Conservation (phyloP, 768 basidiomycete genomes). For the Lanmaoa pseudosensibilis region DNA sequence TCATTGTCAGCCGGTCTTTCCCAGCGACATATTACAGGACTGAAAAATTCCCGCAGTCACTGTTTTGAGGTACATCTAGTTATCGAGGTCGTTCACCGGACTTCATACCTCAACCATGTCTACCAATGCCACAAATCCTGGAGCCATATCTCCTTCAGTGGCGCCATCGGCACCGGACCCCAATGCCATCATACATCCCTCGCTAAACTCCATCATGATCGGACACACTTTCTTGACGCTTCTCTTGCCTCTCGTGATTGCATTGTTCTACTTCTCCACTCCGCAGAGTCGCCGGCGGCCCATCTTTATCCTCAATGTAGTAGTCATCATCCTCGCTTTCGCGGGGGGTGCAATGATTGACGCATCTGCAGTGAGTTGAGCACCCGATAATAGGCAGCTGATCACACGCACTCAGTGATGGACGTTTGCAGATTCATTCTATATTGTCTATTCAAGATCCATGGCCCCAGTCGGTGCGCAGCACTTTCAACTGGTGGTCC, state of each 20-base stretch:
- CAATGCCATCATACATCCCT: constrained; percentile 18
- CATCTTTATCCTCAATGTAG: constrained; percentile 32
- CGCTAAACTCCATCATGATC: constrained; percentile 29
- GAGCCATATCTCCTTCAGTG: not conserved
- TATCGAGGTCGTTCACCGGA: not conserved
- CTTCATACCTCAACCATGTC: constrained; percentile 13
- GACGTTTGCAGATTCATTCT: constrained; percentile 24
- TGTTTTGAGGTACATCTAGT: not conserved
- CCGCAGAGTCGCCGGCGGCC: constrained; percentile 23
- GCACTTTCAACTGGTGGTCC: not conserved
- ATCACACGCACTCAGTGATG: not conserved
- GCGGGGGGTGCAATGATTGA: constrained; percentile 24
- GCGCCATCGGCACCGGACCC: not conserved
- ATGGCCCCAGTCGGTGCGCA: constrained; percentile 22
- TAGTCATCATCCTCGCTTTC: constrained; percentile 23
- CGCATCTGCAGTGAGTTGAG: constrained; percentile 16
- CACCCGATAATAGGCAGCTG: not conserved
- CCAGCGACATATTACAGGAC: not conserved
- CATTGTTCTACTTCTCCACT: constrained; percentile 33
- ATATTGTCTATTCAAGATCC: constrained; percentile 25
- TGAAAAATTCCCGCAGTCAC: not conserved
- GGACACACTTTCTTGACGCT: constrained; percentile 32
- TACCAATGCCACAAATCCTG: constrained; percentile 8
- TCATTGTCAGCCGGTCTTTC: not conserved
- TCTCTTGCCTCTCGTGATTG: constrained; percentile 32